Base-by-base conservation (phyloP, 2,329 filamentous ascomycete genomes). In the Amylocarpus encephaloides region DNA sequence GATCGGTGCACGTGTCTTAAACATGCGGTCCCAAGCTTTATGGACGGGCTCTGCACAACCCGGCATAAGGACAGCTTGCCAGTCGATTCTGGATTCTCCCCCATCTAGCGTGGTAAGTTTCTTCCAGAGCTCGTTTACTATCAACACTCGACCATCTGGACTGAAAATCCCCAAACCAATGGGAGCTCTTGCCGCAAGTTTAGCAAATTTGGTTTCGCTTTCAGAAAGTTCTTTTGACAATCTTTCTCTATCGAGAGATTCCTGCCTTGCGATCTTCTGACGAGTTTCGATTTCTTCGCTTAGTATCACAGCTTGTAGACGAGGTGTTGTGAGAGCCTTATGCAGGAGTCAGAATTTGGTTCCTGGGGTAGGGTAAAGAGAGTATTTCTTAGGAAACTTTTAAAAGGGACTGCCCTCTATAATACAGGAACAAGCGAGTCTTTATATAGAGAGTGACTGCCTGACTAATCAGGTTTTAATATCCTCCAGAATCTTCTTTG, bases 121-220 rank as follows among this genome's bases (percentile, higher is more conserved):
- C 30, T 22, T 29, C 56, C 55, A 60, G 6, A 56, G 45, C 11
- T 52, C 46, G 38, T 59, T 60, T 6, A 51, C 58, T n/a, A 48
- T 53, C 10, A 58, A 40, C 22, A 50, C 52, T 16, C 77, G 76
- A 22, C 85, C 85, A 46, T 77, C 72, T 2, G 75, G 73, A 57
- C 85, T 77, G 12, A 82, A 79, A 50, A 89, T 85, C 59, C 83
- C 86, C 67, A 89, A 80, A 16, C 85, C 86, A 1, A 87, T 80
- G 0, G 86, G 85, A 2, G 85, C 82, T 49, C 87, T 83, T 56
- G 86, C 82, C 2, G 85, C 82, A 66, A 88, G 83, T 4, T 80
- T 73, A 6, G 81, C 80, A 59, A 88, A 88, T 49, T 82, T 80
- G 16, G 79, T 78, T 51, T 85, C 78, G 40, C 77, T 76, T 52